phyloP scores from a whole-genome alignment of 257 asterid genomes.

The Agastache rugosa region DNA sequence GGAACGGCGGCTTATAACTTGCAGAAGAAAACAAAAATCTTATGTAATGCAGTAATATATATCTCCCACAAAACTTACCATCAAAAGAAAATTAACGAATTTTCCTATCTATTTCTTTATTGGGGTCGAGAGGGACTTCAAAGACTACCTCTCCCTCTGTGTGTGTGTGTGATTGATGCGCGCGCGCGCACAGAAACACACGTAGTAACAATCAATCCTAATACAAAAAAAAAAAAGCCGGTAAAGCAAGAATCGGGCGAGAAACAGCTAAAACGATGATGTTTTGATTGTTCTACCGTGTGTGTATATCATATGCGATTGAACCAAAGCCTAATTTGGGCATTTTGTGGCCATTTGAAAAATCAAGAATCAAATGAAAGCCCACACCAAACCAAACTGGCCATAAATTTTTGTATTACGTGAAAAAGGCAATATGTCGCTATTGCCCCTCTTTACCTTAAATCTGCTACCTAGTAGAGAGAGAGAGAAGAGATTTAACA shows the following conservation, averaged over 20 bases:
- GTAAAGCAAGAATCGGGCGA: conserved; percentile 6
- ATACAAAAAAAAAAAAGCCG: conserved; percentile 5
- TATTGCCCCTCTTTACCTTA: conserved; percentile 24
- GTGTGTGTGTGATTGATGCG: not conserved
- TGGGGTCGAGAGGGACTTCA: conserved; percentile 34
- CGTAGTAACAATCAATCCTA: not conserved
- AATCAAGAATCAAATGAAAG: conserved; percentile 23
- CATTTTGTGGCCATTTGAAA: conserved; percentile 32
- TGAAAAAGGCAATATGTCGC: conserved; percentile 22
- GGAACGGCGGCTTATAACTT: conserved; percentile 9
- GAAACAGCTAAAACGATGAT: conserved; percentile 32
- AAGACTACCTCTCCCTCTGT: not conserved
- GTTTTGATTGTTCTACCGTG: conserved; percentile 17
- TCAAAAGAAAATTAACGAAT: conserved; percentile 19
- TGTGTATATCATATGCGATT: conserved; percentile 27
- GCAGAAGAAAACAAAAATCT: conserved; percentile 3
- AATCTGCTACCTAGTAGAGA: not conserved
- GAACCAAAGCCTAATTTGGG: conserved; percentile 35
- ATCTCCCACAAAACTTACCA: conserved; percentile 24
- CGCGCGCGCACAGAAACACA: not conserved
- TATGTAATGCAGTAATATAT: conserved; percentile 29
- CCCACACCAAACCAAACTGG: not conserved
- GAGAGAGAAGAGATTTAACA: no score
- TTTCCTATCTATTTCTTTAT: conserved; percentile 18
- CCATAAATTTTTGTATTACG: conserved; percentile 12